These are phyloP conservation scores for Xylariaceae sp. DNA, from an alignment of 2,329 filamentous ascomycete genomes.

Conservation along the genomic window DNA sequence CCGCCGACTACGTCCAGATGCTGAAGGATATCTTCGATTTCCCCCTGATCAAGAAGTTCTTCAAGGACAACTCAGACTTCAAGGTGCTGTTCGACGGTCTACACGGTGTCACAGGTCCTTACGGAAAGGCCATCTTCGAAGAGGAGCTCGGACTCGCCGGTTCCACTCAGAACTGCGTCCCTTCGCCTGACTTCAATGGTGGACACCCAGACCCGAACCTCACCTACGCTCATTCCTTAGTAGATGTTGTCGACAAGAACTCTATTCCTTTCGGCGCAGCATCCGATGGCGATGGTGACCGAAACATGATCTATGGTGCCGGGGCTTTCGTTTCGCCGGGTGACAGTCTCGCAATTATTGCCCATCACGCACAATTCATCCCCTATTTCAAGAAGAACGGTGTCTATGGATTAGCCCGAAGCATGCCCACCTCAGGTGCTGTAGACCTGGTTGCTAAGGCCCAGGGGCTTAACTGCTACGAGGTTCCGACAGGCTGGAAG, in stretches of 20 bases:
- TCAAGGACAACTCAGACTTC: constrained; percentile 84
- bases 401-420: constrained; percentile 91
- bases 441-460: constrained; percentile 96
- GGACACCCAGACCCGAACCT: constrained; percentile 98
- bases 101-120: constrained; percentile 92
- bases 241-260: constrained; percentile 89
- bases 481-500: constrained; percentile 98
- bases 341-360: constrained; percentile 96
- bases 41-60: constrained; percentile 91
- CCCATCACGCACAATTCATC: constrained; percentile 93
- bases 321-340: constrained; percentile 96
- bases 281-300: constrained; percentile 95
- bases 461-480: constrained; percentile 88
- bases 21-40: constrained; percentile 99
- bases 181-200: constrained; percentile 92
- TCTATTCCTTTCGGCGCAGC: constrained; percentile 94
- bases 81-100: constrained; percentile 96
- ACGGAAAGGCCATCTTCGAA: constrained; percentile 93
- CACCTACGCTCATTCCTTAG: constrained; percentile 92
- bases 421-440: constrained; percentile 95
- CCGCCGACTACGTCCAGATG: constrained; percentile 88
- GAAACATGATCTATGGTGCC: constrained; percentile 99
- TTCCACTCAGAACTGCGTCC: constrained; percentile 86
- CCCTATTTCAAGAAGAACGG: constrained; percentile 98
- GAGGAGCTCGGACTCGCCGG: constrained; percentile 83